Evolutionary conservation across 768 basidiomycete species (phyloP).

Genomic region (Boletus bicolor): DNA sequence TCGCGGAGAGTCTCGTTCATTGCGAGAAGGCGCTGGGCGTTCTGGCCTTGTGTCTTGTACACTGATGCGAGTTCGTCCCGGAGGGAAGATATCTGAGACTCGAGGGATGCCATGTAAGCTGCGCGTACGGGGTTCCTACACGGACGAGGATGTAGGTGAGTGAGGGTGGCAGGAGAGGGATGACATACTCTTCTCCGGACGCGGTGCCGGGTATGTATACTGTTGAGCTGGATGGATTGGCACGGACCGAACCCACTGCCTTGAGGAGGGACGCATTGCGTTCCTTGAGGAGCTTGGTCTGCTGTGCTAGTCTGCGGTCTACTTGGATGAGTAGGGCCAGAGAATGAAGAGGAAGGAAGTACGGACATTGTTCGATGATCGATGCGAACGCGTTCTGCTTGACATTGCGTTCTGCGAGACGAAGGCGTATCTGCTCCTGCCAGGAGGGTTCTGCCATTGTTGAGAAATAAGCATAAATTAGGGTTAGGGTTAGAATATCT

Average conservation of each 20-base stretch:
- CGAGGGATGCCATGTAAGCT: constrained; percentile 88
- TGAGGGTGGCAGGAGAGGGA: neutral
- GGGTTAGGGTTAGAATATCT: constrained; percentile 26
- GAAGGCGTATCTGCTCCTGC: constrained; percentile 77
- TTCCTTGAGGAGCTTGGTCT: constrained; percentile 88
- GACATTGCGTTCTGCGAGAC: constrained; percentile 80
- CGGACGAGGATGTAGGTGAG: neutral
- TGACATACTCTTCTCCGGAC: constrained; percentile 65
- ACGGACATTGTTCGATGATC: constrained; percentile 90
- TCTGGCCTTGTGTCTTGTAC: constrained; percentile 95
- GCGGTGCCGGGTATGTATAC: constrained; percentile 54
- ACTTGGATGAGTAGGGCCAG: constrained; percentile 16
- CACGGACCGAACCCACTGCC: constrained; percentile 72
- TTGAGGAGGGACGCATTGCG: constrained; percentile 86
- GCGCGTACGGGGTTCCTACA: constrained; percentile 78
- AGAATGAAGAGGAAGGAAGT: neutral
- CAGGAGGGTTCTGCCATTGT: constrained; percentile 80
- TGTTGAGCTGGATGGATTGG: constrained; percentile 59
- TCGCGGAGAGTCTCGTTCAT: constrained; percentile 96
- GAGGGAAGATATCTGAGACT: constrained; percentile 88
- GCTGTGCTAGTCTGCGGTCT: constrained; percentile 92
- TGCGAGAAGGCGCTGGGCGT: constrained; percentile 85
- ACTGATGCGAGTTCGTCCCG: constrained; percentile 91
- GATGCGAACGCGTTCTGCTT: constrained; percentile 77
- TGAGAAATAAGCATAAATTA: neutral